Conservation (phyloP, 2,329 filamentous ascomycete genomes). For the Calonectria fujianensis region DNA sequence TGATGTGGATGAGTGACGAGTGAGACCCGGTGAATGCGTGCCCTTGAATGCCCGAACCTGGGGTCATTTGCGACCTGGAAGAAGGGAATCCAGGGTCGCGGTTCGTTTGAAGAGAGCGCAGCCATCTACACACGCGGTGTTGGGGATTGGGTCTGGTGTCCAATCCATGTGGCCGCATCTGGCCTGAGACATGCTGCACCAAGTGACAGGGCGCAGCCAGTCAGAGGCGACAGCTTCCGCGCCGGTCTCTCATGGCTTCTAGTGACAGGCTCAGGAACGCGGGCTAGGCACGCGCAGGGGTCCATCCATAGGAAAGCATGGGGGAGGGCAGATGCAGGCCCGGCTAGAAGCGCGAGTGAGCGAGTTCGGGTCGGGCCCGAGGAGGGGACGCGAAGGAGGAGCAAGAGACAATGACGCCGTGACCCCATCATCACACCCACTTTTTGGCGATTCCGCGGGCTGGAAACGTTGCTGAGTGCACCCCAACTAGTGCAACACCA, state of each 20-base stretch:
- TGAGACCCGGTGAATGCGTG: background rate
- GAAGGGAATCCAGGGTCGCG: background rate
- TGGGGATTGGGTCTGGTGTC: constrained; percentile 47
- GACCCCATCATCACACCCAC: constrained; percentile 53
- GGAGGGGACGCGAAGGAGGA: background rate
- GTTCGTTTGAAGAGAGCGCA: background rate
- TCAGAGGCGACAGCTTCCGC: background rate
- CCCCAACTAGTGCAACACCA: constrained; percentile 17
- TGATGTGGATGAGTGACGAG: constrained; percentile 22
- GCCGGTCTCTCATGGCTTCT: constrained; percentile 17
- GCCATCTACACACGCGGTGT: background rate
- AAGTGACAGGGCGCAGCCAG: constrained; percentile 24
- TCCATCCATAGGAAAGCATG: background rate
- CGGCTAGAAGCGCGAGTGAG: background rate
- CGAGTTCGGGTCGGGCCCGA: background rate
- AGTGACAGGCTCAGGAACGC: constrained; percentile 25
- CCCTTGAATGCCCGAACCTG: background rate
- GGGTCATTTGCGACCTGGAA: constrained; percentile 3
- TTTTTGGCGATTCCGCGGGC: background rate
- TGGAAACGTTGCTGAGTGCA: constrained; percentile 10
- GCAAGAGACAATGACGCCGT: constrained; percentile 50
- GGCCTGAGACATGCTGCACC: constrained; percentile 46
- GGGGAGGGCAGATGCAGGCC: background rate
- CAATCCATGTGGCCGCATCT: constrained; percentile 46
- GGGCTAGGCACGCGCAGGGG: constrained; percentile 11